Base-by-base conservation (phyloP, 129 eudicot species). In the carrot (Daucus carota) region DNA sequence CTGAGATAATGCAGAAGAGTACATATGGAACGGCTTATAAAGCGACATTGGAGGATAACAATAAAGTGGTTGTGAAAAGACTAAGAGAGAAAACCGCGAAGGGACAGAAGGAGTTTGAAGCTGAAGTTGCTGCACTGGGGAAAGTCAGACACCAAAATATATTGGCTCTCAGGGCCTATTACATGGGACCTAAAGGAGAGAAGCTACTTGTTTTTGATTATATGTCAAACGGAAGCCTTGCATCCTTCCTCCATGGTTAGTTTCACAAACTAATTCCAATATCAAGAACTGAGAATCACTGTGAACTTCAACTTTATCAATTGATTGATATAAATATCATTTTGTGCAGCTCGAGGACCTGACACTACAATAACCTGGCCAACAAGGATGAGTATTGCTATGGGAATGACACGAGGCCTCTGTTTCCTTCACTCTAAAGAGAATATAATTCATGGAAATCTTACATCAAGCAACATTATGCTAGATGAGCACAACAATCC, bases 1-100 rank as follows among this genome's bases (percentile, higher is more conserved):
- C 99, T 70, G 99, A 95, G 60, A 88, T 91, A 44, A 95, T 95
- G 96, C 97, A 96, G 50, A 95, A 95, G 85, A 88, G 94, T 41
- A 81, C 86, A 4, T 95, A 89, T 73, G 99, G 99, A 32, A 91
- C 97, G 5, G 90, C 89, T 14, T 95, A 95, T 73, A 95, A 91
- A 81, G 99, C 97, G 6, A 89, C 97, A 1, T 72, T 95, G 79
- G 99, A 95, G 54, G 96, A 95, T 78, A 90, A 91, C 13, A 95
- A 86, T 77, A 86, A 86, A 79, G 99, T 95, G 29, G 94, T 96
- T 0, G 97, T 95, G 10, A 95, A 95, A 80, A 88, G 99, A 78
- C 79, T 95, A 8, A 83, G 97, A 33, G 97, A 91, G 87, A 94
- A 94, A 79, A 90, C 91, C 42, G 84, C 97, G 0, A 94, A 91